phyloP scores from a whole-genome alignment of 1,284 basidiomycete genomes.

The Wolfiporia cocos region DNA sequence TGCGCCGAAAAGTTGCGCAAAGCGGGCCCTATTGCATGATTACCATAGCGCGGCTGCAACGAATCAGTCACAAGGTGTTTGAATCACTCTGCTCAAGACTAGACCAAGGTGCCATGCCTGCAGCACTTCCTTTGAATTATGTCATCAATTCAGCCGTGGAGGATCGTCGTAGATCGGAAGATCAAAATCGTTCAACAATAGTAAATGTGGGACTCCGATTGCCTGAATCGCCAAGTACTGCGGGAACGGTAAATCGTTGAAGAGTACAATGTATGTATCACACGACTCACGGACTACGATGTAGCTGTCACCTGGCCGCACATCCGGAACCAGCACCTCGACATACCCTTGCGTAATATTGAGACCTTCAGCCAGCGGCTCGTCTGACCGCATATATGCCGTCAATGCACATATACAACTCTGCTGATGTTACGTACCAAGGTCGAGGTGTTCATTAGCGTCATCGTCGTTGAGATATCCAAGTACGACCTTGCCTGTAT shows the following conservation, averaged over 20 bases:
- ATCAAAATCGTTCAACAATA: too few relatives aligned
- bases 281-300: constrained; percentile 30
- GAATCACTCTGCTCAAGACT: too few relatives aligned
- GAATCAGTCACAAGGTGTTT: too few relatives aligned
- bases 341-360: constrained; percentile 31
- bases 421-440: constrained; percentile 17
- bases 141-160: too few relatives aligned
- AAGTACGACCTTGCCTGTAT: constrained; percentile 29
- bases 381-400: constrained; percentile 19
- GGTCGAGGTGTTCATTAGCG: constrained; percentile 29
- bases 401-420: not conserved
- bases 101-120: too few relatives aligned
- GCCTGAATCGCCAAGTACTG: constrained; percentile 39
- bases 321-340: constrained; percentile 30
- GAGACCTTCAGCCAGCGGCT: constrained; percentile 36
- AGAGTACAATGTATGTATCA: not conserved
- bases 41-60: too few relatives aligned
- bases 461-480: constrained; percentile 27
- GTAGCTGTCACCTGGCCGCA: constrained; percentile 22
- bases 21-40: too few relatives aligned
- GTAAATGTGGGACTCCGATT: constrained; percentile 35
- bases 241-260: not conserved
- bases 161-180: too few relatives aligned
- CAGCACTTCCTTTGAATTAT: too few relatives aligned
- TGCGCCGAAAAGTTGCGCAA: too few relatives aligned